These are phyloP conservation scores for Cydonia oblonga DNA, from an alignment of 331 rosid genomes.

Conservation along the genomic window DNA sequence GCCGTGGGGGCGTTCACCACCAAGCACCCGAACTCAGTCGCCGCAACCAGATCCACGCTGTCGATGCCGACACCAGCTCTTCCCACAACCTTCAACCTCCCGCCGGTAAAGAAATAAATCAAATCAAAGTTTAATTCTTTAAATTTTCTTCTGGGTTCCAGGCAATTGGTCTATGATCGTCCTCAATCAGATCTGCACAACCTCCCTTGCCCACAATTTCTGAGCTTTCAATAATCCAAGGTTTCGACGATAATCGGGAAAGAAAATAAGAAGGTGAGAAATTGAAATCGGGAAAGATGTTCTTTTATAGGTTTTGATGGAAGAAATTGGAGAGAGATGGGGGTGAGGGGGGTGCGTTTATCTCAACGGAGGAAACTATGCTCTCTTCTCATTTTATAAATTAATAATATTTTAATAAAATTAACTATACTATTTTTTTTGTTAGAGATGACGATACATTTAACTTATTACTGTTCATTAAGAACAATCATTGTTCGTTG, in stretches of 20 bases:
- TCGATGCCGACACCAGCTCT: constrained; percentile 57
- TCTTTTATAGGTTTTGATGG: constrained; percentile 4
- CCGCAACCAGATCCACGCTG: constrained; percentile 85
- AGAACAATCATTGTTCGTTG: too few species aligned
- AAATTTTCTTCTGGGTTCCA: not conserved
- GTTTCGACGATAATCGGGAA: not conserved
- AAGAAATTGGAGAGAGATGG: not conserved
- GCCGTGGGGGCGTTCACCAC: constrained; percentile 84
- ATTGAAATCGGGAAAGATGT: not conserved
- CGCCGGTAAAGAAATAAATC: not conserved
- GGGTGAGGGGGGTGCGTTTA: too few species aligned
- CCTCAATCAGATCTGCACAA: not conserved
- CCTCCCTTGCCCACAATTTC: not conserved
- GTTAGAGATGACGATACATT: too few species aligned
- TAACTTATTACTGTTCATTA: too few species aligned
- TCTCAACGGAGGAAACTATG: not conserved
- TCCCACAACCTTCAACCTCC: too few species aligned
- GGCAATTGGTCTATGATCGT: not conserved
- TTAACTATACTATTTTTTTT: too few species aligned
- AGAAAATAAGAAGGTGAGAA: not conserved
- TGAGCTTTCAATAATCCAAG: not conserved
- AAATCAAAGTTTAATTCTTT: not conserved
- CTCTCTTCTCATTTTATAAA: too few species aligned
- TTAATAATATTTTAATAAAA: too few species aligned
- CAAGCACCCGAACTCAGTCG: constrained; percentile 68